These are phyloP conservation scores for Aspergillus fumigatiaffinis DNA, from an alignment of 2,329 filamentous ascomycete species.

Conservation along the genomic window DNA sequence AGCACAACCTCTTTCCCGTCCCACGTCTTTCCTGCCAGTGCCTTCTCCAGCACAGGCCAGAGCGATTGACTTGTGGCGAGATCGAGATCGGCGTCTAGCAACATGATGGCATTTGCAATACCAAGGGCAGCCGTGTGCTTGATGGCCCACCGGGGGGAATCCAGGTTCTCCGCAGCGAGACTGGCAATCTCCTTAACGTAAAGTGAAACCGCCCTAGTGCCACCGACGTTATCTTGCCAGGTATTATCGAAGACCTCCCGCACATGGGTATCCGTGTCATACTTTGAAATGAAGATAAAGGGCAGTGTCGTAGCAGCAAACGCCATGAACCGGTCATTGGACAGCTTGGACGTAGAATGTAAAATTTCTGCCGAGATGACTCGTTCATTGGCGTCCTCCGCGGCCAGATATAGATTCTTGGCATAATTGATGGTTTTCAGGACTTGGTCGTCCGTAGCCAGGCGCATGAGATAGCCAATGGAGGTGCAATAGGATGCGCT, in stretches of 20 bases:
- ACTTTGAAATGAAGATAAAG: constrained; percentile 81
- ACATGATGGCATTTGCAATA: constrained; percentile 67
- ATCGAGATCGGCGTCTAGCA: constrained; percentile 57
- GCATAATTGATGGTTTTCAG: constrained; percentile 52
- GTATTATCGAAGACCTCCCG: constrained; percentile 75
- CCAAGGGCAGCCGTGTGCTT: constrained; percentile 84
- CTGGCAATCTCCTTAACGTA: constrained; percentile 78
- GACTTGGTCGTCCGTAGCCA: constrained; percentile 57
- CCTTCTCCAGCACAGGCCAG: constrained; percentile 81
- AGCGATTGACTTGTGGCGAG: constrained; percentile 58
- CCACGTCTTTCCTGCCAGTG: constrained; percentile 85
- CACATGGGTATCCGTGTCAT: constrained; percentile 78
- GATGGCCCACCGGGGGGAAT: constrained; percentile 81
- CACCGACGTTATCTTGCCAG: constrained; percentile 88
- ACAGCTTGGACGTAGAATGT: constrained; percentile 76
- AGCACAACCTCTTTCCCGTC: constrained; percentile 84
- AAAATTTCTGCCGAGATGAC: constrained; percentile 79
- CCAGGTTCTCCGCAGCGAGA: constrained; percentile 64
- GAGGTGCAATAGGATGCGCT: constrained; percentile 83
- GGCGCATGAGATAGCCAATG: constrained; percentile 75
- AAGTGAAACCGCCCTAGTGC: constrained; percentile 72
- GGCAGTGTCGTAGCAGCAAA: constrained; percentile 74
- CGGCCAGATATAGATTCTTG: constrained; percentile 71
- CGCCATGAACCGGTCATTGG: constrained; percentile 79
- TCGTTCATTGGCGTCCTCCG: constrained; percentile 71